Evolutionary conservation across 805 yeast genomes (phyloP).

Genomic region (Ogataea haglerorum): DNA sequence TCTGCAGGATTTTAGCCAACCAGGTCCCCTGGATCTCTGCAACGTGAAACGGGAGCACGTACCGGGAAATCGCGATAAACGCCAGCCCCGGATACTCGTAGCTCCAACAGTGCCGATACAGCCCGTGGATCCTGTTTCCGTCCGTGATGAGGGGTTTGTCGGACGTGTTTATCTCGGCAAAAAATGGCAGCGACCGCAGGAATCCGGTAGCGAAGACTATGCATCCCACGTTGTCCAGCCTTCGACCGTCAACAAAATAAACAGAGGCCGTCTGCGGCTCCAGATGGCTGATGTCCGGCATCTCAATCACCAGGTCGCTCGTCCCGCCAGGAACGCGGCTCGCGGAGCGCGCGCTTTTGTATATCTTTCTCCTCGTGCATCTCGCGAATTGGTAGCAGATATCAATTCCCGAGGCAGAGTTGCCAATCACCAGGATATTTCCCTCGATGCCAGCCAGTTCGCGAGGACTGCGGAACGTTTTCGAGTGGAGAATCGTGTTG

Average conservation of each 20-base stretch:
- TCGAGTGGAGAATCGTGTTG: conserved; percentile 52
- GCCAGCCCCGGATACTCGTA: conserved; percentile 61
- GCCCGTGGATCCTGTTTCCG: conserved; percentile 46
- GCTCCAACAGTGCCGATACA: conserved; percentile 60
- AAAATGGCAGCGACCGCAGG: conserved; percentile 56
- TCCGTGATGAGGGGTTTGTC: conserved; percentile 38
- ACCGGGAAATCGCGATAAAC: conserved; percentile 58
- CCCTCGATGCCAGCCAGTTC: conserved; percentile 37
- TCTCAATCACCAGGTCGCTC: conserved; percentile 39
- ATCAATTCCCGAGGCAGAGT: conserved; percentile 72
- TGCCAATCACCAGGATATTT: conserved; percentile 66
- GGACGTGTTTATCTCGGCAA: conserved; percentile 32
- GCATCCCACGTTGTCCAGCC: conserved; percentile 44
- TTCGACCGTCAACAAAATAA: conserved; percentile 46
- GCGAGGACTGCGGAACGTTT: conserved; percentile 47
- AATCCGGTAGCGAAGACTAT: conserved; percentile 75
- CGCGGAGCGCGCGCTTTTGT: conserved; percentile 49
- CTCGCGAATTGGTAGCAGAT: conserved; percentile 58
- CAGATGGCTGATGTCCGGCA: conserved; percentile 41
- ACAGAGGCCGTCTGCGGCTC: conserved; percentile 38
- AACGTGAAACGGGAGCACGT: conserved; percentile 59
- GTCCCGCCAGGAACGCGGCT: conserved; percentile 42
- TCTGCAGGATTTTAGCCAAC: conserved; percentile 59
- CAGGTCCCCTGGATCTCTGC: conserved; percentile 64
- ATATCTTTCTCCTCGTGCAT: conserved; percentile 38